Evolutionary conservation across 495 filamentous ascomycete genomes (phyloP), one percentile per base, ranked within the genome.

Genomic region (Daldinia loculata): DNA sequence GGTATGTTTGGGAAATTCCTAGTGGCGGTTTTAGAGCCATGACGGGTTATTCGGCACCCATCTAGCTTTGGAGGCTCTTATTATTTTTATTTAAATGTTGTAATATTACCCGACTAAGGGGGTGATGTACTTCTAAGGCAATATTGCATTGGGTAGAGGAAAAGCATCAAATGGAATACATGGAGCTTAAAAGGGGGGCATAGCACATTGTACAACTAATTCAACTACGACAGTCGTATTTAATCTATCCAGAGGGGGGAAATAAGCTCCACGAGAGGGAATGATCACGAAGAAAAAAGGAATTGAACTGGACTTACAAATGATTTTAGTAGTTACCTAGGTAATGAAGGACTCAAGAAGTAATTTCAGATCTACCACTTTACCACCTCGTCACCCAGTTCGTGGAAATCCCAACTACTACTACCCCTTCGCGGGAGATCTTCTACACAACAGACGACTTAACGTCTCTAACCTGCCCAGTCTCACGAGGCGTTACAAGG

Each of bases 1-100:
- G 94, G 94, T 5, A 85, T 95, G 24, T 83, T 94, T 68, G 93
- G 93, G 14, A 88, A 80, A 48, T 75, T 96, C 36, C 74, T 92
- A 51, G 80, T 79, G 7, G 82, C 80, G 30, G 85, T 94, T 14
- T 70, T 94, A 64, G 75, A 63, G 55, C 17, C 67, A 19, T 77
- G 59, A 61, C 26, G 62, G 27, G 14, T 22, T 12, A 29, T 48
- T 59, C 34, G 41, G n/a, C 6, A 26, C 26, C 27, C 11, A 9
- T 41, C 4, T 1, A 27, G 12, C 11, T 11, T 36, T 50, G 11
- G 57, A 14, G 41, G 41, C 4, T 48, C 15, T 45, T 48, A 48
- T 3, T 4, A 3, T 36, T 48, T 48, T 48, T 8, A 19, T n/a
- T 48, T 36, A 41, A 7, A 41, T 17, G n/a, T 41, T 41, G n/a